Conservation (phyloP, 352 stramenopile genomes). For the Globisporangium paroecandrum region DNA sequence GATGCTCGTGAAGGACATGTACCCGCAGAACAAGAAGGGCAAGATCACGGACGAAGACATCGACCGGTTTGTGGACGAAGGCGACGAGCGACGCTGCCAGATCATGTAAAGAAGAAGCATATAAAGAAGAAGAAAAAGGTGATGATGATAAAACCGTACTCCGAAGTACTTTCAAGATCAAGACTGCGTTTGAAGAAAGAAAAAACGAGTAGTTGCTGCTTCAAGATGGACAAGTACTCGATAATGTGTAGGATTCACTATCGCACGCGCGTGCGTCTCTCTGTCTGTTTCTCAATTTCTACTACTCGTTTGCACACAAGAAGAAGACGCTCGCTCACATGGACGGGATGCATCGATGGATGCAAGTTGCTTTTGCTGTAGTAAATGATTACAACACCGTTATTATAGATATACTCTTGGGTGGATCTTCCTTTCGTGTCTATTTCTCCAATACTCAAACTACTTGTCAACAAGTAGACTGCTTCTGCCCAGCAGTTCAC, state of each 20-base stretch:
- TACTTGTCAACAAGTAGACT: too few relatives aligned
- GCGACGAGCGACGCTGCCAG: constrained; percentile 72
- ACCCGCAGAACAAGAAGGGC: constrained; percentile 79
- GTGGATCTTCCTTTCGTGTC: neutral
- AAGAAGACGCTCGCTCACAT: too few relatives aligned
- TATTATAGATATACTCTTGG: neutral
- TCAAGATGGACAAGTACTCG: constrained; percentile 2
- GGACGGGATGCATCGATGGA: too few relatives aligned
- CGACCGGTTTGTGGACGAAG: constrained; percentile 81
- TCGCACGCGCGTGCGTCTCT: neutral
- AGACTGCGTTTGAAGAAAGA: neutral
- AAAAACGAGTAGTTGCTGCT: constrained; percentile 1
- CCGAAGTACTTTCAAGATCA: neutral
- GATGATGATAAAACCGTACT: neutral
- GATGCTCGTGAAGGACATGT: constrained; percentile 80
- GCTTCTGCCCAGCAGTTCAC: constrained; percentile 12
- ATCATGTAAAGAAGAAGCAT: constrained; percentile 64
- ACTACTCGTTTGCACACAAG: neutral
- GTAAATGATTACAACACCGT: constrained; percentile 1
- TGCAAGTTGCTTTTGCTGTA: neutral
- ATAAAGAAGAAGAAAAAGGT: neutral
- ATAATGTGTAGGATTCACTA: constrained; percentile 2
- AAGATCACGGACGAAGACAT: constrained; percentile 89
- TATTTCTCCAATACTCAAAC: neutral
- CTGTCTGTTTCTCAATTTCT: neutral